Evolutionary conservation across 495 filamentous ascomycete genomes (phyloP), one percentile per base, ranked within the genome.

Genomic region (Annulohypoxylon maeteangense): DNA sequence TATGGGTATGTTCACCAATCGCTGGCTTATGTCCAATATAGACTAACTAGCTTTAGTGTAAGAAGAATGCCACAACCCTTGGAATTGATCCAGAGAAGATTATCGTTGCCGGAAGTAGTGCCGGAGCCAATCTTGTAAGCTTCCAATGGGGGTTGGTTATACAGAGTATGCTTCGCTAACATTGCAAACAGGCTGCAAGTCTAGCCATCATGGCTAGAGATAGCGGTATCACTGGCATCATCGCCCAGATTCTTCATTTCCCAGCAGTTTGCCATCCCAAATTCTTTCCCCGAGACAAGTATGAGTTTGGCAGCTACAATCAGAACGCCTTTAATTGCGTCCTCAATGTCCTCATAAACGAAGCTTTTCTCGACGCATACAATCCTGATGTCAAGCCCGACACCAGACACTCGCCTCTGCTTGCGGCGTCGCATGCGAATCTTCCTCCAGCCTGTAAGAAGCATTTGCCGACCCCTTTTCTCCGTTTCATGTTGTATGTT

Each of bases 231-330:
- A 45, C 76, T 1, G 75, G 75, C 7, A 69, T 78, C 31, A 50
- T 75, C 22, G 76, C 67, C 34, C 74, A 78, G 20, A 53, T 76
- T 12, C 65, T 76, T 18, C 65, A 74, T 51, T 72, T 78, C 63
- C 76, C 76, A 2, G 18, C 69, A 6, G 36, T 67, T 45, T 76
- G 74, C 40, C 76, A 78, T 40, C 76, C 76, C 6, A 75, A 75
- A 40, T 69, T 67, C 71, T 70, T 63, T 61, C 76, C 76, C 4
- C 14, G 25, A 18, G 68, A 72, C 53, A 75, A 69, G n/a, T 78
- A 78, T 54, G 76, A 78, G 54, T 65, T 62, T n/a, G 68, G 68
- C 3, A 78, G 76, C 55, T 72, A 67, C 36, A 45, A 65, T 4
- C 67, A 78, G 23, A 75, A 78, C 68, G 50, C 40, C 16, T 54